phyloP scores from a whole-genome alignment of 2,329 filamentous ascomycete species.

The Aspergillus felis region DNA sequence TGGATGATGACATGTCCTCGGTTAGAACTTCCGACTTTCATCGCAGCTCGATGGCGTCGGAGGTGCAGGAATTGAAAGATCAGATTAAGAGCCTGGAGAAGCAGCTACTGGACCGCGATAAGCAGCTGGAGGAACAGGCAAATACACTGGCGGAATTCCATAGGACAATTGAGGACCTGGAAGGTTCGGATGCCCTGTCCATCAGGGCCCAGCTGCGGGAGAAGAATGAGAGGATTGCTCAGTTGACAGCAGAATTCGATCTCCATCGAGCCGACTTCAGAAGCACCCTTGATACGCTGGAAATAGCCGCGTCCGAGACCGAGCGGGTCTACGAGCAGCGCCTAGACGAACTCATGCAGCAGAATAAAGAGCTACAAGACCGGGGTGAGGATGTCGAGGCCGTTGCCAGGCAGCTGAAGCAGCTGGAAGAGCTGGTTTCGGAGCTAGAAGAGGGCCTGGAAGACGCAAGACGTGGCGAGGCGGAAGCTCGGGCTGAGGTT shows the following conservation, averaged over 20 bases:
- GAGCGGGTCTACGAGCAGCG: slow-evolving; percentile 80
- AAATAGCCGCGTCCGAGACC: slow-evolving; percentile 92
- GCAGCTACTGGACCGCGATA: slow-evolving; percentile 78
- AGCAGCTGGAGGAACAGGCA: slow-evolving; percentile 84
- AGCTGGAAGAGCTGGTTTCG: slow-evolving; percentile 91
- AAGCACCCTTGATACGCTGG: slow-evolving; percentile 92
- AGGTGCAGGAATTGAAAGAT: slow-evolving; percentile 52
- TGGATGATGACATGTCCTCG: slow-evolving; percentile 34
- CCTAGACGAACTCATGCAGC: slow-evolving; percentile 62
- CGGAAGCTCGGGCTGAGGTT: slow-evolving; percentile 90
- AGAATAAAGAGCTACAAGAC: slow-evolving; percentile 77
- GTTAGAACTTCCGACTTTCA: slow-evolving; percentile 29
- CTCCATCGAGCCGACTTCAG: slow-evolving; percentile 91
- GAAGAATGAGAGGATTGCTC: slow-evolving; percentile 94
- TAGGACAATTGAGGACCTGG: slow-evolving; percentile 74
- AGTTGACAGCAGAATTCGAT: slow-evolving; percentile 92
- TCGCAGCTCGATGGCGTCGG: slow-evolving; percentile 22
- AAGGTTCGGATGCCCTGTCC: slow-evolving; percentile 71
- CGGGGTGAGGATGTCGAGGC: slow-evolving; percentile 85
- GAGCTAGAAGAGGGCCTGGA: slow-evolving; percentile 96
- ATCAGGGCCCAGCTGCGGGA: slow-evolving; percentile 80
- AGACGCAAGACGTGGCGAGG: slow-evolving; percentile 88
- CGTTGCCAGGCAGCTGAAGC: slow-evolving; percentile 86
- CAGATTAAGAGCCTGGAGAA: slow-evolving; percentile 69
- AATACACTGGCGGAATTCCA: slow-evolving; percentile 85